Percentiles rank a stretch among this genome's conserved stretches.
phyloP scores from a whole-genome alignment of 331 rosid species.

The Arachis monticola region DNA sequence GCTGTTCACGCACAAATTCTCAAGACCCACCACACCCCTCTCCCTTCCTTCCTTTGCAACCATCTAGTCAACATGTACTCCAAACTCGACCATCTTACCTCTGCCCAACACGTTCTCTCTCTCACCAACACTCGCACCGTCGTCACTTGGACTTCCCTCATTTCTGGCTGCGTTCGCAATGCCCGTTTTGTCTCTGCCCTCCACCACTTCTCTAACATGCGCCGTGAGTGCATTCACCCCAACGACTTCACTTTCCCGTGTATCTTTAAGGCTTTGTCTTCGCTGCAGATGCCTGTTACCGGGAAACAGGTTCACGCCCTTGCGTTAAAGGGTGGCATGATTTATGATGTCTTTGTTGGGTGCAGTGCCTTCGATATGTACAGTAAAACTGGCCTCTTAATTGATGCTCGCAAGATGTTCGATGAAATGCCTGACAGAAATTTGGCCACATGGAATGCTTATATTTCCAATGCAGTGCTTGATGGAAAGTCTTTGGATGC shows the following conservation, averaged over 20 bases:
- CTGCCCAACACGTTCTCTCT: conserved; percentile 68
- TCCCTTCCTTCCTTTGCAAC: conserved; percentile 72
- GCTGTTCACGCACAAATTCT: conserved; percentile 68
- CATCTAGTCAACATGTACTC: conserved; percentile 89
- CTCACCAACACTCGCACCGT: conserved; percentile 66
- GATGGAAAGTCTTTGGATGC: conserved; percentile 54
- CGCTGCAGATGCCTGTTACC: conserved; percentile 50
- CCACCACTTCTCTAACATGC: conserved; percentile 66
- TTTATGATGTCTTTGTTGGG: conserved; percentile 77
- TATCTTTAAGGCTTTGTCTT: conserved; percentile 66
- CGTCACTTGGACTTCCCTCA: conserved; percentile 86
- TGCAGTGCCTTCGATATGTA: conserved; percentile 89
- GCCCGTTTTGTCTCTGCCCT: conserved; percentile 58
- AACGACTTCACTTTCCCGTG: conserved; percentile 92
- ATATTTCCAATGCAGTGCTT: conserved; percentile 77
- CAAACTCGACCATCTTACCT: conserved; percentile 69
- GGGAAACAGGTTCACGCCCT: conserved; percentile 77
- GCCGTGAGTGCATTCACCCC: conserved; percentile 56
- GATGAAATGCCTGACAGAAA: conserved; percentile 48
- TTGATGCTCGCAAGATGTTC: conserved; percentile 51
- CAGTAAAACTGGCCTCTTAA: conserved; percentile 55
- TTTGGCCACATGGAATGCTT: conserved; percentile 79
- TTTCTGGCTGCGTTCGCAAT: conserved; percentile 78
- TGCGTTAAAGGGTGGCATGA: conserved; percentile 67
- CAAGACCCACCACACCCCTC: conserved; percentile 53